Evolutionary conservation across 768 basidiomycete genomes (phyloP).

Genomic region (Botryobasidium botryosum): DNA sequence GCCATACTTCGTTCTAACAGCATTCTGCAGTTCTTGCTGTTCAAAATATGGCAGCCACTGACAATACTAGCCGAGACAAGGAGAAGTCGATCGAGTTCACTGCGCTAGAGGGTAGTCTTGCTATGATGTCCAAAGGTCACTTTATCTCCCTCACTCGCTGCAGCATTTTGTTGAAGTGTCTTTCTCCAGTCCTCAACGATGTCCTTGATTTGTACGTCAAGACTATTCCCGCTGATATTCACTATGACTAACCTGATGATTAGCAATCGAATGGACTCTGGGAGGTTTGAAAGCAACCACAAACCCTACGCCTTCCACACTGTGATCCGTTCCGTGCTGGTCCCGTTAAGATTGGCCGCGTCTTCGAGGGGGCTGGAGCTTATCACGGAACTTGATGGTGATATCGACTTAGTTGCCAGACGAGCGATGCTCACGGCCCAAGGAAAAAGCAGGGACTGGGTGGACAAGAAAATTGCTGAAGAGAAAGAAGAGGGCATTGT

Average conservation of each 20-base stretch:
- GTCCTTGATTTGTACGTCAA: slow-evolving; percentile 21
- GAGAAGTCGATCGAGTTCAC: slow-evolving; percentile 29
- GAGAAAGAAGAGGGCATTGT: slow-evolving; percentile 14
- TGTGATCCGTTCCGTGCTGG: slow-evolving; percentile 25
- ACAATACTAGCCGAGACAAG: slow-evolving; percentile 23
- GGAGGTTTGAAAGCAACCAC: slow-evolving; percentile 26
- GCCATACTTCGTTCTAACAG: background rate
- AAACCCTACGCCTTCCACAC: slow-evolving; percentile 31
- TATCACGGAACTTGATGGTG: slow-evolving; percentile 16
- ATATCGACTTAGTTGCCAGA: slow-evolving; percentile 16
- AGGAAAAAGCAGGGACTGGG: slow-evolving; percentile 6
- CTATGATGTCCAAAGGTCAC: slow-evolving; percentile 26
- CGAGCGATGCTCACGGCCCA: slow-evolving; percentile 7
- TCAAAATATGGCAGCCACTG: slow-evolving; percentile 28
- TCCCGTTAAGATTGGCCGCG: slow-evolving; percentile 19
- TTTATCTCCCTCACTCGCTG: background rate
- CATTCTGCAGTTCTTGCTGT: slow-evolving; percentile 23
- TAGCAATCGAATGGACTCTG: slow-evolving; percentile 25
- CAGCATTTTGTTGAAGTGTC: background rate
- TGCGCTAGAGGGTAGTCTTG: slow-evolving; percentile 24
- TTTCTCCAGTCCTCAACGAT: slow-evolving; percentile 22
- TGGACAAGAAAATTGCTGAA: too few relatives aligned
- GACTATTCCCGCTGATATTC: too few relatives aligned
- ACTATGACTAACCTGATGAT: too few relatives aligned
- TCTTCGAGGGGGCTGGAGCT: slow-evolving; percentile 16